Conservation (phyloP, 148 eudicot genomes). For the Bassia scoparia region DNA sequence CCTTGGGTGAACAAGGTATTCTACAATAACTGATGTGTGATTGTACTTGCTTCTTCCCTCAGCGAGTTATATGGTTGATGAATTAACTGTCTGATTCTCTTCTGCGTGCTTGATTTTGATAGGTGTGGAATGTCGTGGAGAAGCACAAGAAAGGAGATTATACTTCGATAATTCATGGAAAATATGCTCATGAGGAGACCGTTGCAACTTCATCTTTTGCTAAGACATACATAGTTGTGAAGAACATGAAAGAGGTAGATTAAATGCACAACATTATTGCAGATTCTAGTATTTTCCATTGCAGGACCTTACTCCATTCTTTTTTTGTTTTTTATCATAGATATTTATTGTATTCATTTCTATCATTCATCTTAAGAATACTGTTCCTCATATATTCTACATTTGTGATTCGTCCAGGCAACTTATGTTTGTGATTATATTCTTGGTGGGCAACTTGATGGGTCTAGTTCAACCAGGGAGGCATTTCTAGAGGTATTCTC, state of each 20-base stretch:
- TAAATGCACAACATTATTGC: not conserved
- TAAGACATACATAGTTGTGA: conserved; percentile 71
- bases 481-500: conserved; percentile 73
- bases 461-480: conserved; percentile 95
- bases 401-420: conserved; percentile 49
- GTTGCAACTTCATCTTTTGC: conserved; percentile 97
- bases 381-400: no score
- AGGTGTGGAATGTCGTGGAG: conserved; percentile 95
- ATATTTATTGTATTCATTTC: conserved; percentile 9
- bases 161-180: conserved; percentile 97
- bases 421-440: conserved; percentile 89
- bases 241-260: conserved; percentile 83
- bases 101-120: conserved; percentile 12
- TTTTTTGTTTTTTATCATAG: not conserved
- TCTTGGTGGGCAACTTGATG: conserved; percentile 91
- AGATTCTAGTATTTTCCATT: conserved; percentile 1
- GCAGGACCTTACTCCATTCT: no score
- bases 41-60: conserved; percentile 16
- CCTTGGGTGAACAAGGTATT: conserved; percentile 96
- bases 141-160: conserved; percentile 95
- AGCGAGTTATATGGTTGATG: not conserved
- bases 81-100: not conserved
- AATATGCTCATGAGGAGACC: conserved; percentile 93
- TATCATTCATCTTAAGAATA: no score
- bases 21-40: conserved; percentile 11